Evolutionary conservation across 2,329 filamentous ascomycete genomes (phyloP), one percentile per base, ranked within the genome.

Genomic region (Hypoxylon sp.): DNA sequence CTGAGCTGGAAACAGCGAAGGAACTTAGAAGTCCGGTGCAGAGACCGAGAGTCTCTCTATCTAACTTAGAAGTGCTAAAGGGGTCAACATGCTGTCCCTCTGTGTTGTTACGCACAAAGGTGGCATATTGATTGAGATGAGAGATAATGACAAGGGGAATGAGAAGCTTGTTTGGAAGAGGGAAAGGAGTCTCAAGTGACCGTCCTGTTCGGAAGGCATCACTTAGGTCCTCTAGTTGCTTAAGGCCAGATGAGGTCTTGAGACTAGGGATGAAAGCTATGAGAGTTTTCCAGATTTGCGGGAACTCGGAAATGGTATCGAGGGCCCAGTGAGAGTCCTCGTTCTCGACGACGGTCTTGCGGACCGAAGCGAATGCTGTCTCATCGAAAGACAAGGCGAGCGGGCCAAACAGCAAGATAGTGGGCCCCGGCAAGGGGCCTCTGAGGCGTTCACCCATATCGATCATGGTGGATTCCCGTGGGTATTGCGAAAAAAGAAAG

Each of bases 11-110:
- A 0, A 80, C 77, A 0, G 78, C 79, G 19, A 78, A 65, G 5
- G 81, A 77, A 46, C 72, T 76, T 14, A 83, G 60, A 2, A 82
- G 63, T 0, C 81, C 81, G 2, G 76, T 78, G 45, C 81, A 83
- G 54, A 81, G 76, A 0, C 81, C 81, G 1, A 78, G 61, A 0
- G 74, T 75, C 68, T 76, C 71, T 25, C 25, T 63, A 32, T 63
- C 55, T 46, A 19, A 48, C 43, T 62, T 56, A 21, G 51, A 48
- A n/a, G 25, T 21, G 9, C 39, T 27, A 25, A 63, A 63, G 16
- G 46, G 48, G 16, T 65, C 63, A 27, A 48, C 21, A 4, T 50
- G 46, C 32, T 43, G 43, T 21, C 21, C 48, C 29, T 68, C 64
- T 3, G 51, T 48, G 34, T 37, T 65, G 8, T 47, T 62, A 51